Base-by-base conservation (phyloP, 805 yeast genomes). In the Suhomyces sp. region DNA sequence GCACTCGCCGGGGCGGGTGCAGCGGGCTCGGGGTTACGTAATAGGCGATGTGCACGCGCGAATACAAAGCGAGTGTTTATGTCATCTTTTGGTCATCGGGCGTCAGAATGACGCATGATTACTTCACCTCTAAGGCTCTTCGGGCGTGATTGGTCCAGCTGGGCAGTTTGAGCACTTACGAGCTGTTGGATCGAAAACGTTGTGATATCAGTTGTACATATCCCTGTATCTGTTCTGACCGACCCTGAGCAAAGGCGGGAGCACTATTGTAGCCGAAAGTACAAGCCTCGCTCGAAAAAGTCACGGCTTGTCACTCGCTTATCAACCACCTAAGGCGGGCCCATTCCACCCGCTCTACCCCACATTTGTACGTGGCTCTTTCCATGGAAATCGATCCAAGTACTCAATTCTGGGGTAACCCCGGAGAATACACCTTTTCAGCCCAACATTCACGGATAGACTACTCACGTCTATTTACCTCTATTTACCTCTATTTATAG, bases 21-120 rank as follows among this genome's bases (percentile, higher is more conserved):
- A 20, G 29, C 9, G 44, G 19, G 29, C 17, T 41, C 29, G 44
- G 25, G 44, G 44, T 41, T 41, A 41, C 41, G 41, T 37, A 37
- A 37, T 37, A 19, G 15, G 35, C 41, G 22, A 17, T 19, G 22
- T 4, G 41, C n/a, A 13, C 15, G 20, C 22, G 22, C 41, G 41
- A 19, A 17, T 37, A 37, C 41, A 37, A 37, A 37, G 20, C 20
- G 41, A 19, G 17, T 8, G 20, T 37, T 37, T 37, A 41, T 13
- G 44, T 41, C 44, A 41, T 41, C 44, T 31, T 31, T 29, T 41
- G 25, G 44, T 41, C 44, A 41, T 41, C 25, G 44, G 19, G 44
- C 44, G 29, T 41, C 19, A 22, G 3, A 12, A 7, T 22, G 44
- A 41, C 44, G 44, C 44, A n/a, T n/a, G 44, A 41, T 41, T 41